Evolutionary conservation across 345 rosid species (phyloP).

Genomic region (Theobroma cacao): DNA sequence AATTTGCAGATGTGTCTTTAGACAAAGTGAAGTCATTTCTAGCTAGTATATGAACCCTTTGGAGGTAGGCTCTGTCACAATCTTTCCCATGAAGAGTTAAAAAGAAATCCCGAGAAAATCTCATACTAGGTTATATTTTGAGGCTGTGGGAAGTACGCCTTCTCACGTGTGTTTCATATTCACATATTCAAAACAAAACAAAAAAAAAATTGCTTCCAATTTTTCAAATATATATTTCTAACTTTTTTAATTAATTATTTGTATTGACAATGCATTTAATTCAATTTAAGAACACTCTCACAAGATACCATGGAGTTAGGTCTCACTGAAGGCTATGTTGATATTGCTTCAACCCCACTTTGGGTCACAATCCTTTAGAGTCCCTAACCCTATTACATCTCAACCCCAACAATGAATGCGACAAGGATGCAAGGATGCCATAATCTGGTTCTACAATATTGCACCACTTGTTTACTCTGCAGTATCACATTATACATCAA

Average conservation of each 20-base stretch:
- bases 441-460: not conserved
- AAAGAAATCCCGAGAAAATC: not conserved
- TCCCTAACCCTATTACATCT: not conserved
- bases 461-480: no score
- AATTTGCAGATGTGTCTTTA: not conserved
- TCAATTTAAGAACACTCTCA: not conserved
- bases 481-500: no score
- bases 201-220: no score
- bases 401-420: slow-evolving; percentile 9
- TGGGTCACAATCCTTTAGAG: slow-evolving; percentile 1
- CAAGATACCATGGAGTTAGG: not conserved
- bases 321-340: not conserved
- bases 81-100: not conserved
- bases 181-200: no score
- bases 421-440: not conserved
- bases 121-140: not conserved
- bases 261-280: not conserved
- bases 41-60: not conserved
- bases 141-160: not conserved
- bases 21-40: not conserved
- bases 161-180: not conserved
- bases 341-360: slow-evolving; percentile 4
- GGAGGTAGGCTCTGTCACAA: not conserved
- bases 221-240: no score
- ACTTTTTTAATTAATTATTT: no score